A percentile compares a stretch with the other conserved stretches of the same genome.
phyloP scores from a whole-genome alignment of 176 grass and related monocot species.

The Zoysia pacifica region DNA sequence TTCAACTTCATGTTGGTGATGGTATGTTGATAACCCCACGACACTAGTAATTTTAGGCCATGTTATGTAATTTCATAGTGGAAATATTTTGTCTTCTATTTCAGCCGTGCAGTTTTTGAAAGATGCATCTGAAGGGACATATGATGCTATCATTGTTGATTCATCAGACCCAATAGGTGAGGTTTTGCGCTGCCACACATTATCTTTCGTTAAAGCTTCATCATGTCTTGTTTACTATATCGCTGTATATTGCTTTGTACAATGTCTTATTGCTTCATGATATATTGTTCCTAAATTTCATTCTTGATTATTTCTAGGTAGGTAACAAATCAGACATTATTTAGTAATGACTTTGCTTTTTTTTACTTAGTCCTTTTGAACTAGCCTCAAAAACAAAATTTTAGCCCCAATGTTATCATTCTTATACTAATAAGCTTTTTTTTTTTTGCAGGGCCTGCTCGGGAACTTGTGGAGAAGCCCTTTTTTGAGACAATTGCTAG shows the following conservation, averaged over 20 bases:
- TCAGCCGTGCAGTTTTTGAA: conserved; percentile 80
- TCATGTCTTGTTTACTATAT: not conserved
- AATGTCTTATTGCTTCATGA: not conserved
- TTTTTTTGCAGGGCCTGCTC: conserved; percentile 70
- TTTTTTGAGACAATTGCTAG: conserved; percentile 90
- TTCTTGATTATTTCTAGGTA: not conserved
- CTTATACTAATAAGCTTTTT: not conserved
- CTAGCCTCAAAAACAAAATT: not conserved
- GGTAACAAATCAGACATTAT: too few relatives aligned
- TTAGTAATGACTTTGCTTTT: not conserved
- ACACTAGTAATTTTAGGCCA: not conserved
- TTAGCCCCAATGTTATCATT: not conserved
- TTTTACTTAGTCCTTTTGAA: conserved; percentile 18
- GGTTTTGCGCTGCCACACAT: not conserved
- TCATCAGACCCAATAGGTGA: conserved; percentile 98
- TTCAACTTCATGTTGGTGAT: conserved; percentile 84
- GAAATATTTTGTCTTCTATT: conserved; percentile 37
- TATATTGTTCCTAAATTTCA: not conserved
- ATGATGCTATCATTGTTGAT: conserved; percentile 96
- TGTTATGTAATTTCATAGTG: conserved; percentile 19
- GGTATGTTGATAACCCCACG: conserved; percentile 57
- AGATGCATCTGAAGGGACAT: conserved; percentile 81
- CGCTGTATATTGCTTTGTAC: not conserved
- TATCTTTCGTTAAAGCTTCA: not conserved
- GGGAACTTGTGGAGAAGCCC: conserved; percentile 93